Conservation (phyloP, 2,329 filamentous ascomycete genomes). For the Arachnopeziza araneosa region DNA sequence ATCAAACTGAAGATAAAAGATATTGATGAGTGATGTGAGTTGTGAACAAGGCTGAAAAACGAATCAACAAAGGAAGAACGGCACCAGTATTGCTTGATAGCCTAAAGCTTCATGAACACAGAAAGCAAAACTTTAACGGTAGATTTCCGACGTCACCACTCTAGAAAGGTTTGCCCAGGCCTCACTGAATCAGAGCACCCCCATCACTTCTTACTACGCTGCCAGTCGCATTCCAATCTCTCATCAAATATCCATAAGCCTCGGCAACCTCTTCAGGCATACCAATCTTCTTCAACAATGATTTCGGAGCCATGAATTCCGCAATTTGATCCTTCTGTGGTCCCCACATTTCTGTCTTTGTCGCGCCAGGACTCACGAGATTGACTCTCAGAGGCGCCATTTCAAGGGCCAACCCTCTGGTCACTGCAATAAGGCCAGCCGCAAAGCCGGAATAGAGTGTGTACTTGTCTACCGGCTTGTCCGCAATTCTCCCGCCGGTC, state of each 20-base stretch:
- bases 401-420: not conserved
- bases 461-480: conserved; percentile 32
- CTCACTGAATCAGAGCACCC: conserved; percentile 1
- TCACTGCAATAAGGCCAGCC: not conserved
- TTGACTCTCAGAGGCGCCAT: not conserved
- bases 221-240: conserved; percentile 36
- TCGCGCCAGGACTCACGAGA: not conserved
- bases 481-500: conserved; percentile 12
- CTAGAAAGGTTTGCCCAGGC: not conserved
- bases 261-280: conserved; percentile 37
- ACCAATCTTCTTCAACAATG: not conserved
- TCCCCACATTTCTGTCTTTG: not conserved
- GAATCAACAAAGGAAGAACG: no score
- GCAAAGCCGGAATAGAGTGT: conserved; percentile 13
- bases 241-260: conserved; percentile 40
- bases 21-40: no score
- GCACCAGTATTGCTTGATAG: no score
- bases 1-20: no score
- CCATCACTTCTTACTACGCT: conserved; percentile 20
- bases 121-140: no score
- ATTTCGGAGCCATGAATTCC: not conserved
- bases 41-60: no score
- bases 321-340: not conserved
- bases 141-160: no score
- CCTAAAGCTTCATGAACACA: no score